Conservation (phyloP, 345 rosid genomes). For the Kernera saxatilis region DNA sequence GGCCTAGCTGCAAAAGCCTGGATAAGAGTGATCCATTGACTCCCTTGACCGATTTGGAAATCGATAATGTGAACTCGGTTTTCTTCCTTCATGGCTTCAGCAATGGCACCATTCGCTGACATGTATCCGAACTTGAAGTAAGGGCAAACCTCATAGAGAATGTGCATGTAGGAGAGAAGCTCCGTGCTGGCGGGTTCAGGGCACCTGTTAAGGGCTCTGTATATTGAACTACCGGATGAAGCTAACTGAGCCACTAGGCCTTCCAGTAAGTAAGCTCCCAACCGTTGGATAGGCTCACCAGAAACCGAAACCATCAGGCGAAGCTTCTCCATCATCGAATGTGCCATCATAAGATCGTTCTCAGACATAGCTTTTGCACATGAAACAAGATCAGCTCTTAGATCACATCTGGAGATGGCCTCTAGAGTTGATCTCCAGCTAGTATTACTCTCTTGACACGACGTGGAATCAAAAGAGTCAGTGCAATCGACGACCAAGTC, state of each 20-base stretch:
- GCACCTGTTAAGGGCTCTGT: slow-evolving; percentile 50
- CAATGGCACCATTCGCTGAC: slow-evolving; percentile 97
- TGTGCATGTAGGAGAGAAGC: slow-evolving; percentile 81
- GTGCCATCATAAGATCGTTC: slow-evolving; percentile 55
- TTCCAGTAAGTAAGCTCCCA: slow-evolving; percentile 92
- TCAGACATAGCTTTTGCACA: slow-evolving; percentile 82
- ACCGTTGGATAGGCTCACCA: slow-evolving; percentile 92
- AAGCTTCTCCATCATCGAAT: slow-evolving; percentile 58
- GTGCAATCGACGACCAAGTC: slow-evolving; percentile 7
- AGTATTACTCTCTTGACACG: slow-evolving; percentile 33
- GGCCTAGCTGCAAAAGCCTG: slow-evolving; percentile 99
- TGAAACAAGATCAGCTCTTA: slow-evolving; percentile 51
- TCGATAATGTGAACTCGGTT: slow-evolving; percentile 81
- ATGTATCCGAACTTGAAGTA: slow-evolving; percentile 94
- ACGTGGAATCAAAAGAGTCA: slow-evolving; percentile 17
- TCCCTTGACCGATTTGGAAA: slow-evolving; percentile 87
- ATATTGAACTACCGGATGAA: slow-evolving; percentile 83
- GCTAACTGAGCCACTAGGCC: slow-evolving; percentile 81
- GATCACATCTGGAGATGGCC: slow-evolving; percentile 53
- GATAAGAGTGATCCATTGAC: slow-evolving; percentile 90
- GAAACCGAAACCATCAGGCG: slow-evolving; percentile 83
- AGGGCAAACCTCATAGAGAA: slow-evolving; percentile 90
- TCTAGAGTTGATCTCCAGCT: slow-evolving; percentile 47
- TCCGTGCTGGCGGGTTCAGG: slow-evolving; percentile 77
- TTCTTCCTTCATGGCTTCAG: slow-evolving; percentile 96